A percentile compares a stretch with the other conserved stretches of the same genome.
Evolutionary conservation across 2,329 filamentous ascomycete species (phyloP).

Genomic region (Mollisia scopiformis): DNA sequence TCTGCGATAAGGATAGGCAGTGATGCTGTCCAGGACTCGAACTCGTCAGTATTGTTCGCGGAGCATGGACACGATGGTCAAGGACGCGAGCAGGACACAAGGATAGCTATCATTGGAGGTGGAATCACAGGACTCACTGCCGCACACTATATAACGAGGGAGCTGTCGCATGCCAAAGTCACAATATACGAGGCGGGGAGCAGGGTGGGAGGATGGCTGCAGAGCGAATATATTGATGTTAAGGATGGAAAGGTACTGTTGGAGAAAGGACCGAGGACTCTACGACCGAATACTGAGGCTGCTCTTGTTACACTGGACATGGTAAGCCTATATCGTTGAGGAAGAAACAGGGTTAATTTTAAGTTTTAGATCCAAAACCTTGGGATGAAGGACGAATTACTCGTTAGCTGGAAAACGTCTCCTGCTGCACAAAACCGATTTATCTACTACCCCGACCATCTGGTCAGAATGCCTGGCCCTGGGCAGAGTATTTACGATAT

Average conservation of each 20-base stretch:
- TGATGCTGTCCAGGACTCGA: not conserved
- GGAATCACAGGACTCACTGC: slow-evolving; percentile 82
- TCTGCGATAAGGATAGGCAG: not conserved
- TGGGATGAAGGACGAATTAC: slow-evolving; percentile 56
- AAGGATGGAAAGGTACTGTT: slow-evolving; percentile 69
- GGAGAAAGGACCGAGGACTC: slow-evolving; percentile 75
- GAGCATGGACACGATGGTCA: not conserved
- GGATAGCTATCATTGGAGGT: slow-evolving; percentile 73
- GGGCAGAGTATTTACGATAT: slow-evolving; percentile 38
- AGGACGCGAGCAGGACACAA: not conserved
- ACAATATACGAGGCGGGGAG: slow-evolving; percentile 78
- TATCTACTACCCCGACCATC: slow-evolving; percentile 85
- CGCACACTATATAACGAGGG: slow-evolving; percentile 74
- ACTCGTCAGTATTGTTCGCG: not conserved
- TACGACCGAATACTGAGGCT: slow-evolving; percentile 29
- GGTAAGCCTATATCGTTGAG: slow-evolving; percentile 10
- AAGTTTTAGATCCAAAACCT: slow-evolving; percentile 57
- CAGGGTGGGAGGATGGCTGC: slow-evolving; percentile 82
- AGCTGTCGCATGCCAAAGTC: slow-evolving; percentile 70
- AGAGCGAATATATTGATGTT: slow-evolving; percentile 65
- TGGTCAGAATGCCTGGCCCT: slow-evolving; percentile 64
- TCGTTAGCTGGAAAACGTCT: slow-evolving; percentile 53
- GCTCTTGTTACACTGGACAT: slow-evolving; percentile 30
- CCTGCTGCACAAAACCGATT: slow-evolving; percentile 68
- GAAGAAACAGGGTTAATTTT: slow-evolving; percentile 1